phyloP scores from a whole-genome alignment of 495 filamentous ascomycete species.

The Mycothermus thermophilus region DNA sequence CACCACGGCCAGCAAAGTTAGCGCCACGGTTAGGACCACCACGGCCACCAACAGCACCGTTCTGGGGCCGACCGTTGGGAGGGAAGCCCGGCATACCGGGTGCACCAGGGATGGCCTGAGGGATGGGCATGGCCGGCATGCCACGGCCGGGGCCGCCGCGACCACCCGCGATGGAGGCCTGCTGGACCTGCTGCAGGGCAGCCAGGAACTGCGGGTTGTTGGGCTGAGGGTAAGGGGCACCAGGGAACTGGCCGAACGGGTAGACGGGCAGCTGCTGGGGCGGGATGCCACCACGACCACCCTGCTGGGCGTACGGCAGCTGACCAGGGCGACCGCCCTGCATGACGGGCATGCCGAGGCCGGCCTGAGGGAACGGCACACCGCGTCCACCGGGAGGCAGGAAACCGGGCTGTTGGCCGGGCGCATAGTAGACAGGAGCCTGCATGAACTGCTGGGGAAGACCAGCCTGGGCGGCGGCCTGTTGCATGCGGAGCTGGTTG shows the following conservation, averaged over 20 bases:
- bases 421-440: slow-evolving; percentile 74
- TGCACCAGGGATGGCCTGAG: slow-evolving; percentile 33
- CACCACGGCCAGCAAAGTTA: slow-evolving; percentile 40
- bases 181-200: slow-evolving; percentile 57
- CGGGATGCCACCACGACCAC: slow-evolving; percentile 61
- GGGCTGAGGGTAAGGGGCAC: slow-evolving; percentile 39
- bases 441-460: slow-evolving; percentile 80
- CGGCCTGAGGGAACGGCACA: slow-evolving; percentile 75
- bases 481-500: slow-evolving; percentile 96
- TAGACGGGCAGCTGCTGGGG: slow-evolving; percentile 76
- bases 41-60: slow-evolving; percentile 27
- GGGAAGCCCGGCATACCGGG: slow-evolving; percentile 54
- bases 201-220: slow-evolving; percentile 41
- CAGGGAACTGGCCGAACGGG: slow-evolving; percentile 60
- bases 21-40: slow-evolving; percentile 25
- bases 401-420: slow-evolving; percentile 65
- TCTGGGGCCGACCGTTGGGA: slow-evolving; percentile 33
- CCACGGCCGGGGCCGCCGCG: slow-evolving; percentile 62
- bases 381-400: slow-evolving; percentile 65
- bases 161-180: slow-evolving; percentile 46
- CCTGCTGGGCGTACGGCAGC: slow-evolving; percentile 73
- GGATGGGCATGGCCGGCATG: slow-evolving; percentile 59
- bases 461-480: slow-evolving; percentile 82
- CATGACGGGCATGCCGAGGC: slow-evolving; percentile 66
- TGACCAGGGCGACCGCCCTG: slow-evolving; percentile 75